Conservation (phyloP, 495 filamentous ascomycete genomes). For the Halenospora varia region DNA sequence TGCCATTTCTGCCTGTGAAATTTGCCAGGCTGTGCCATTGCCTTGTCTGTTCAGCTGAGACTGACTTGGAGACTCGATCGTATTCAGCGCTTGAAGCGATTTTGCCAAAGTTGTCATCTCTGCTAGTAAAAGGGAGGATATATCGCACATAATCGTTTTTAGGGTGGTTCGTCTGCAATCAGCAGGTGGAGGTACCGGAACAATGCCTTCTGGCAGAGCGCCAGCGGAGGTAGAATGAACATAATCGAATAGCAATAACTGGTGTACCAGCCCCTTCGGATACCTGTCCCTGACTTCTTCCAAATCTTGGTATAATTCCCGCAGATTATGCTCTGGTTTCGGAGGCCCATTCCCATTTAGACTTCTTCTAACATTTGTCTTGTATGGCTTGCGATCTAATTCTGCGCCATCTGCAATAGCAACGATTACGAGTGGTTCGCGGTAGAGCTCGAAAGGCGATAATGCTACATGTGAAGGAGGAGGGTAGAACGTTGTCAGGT, state of each 20-base stretch:
- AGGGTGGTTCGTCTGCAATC: conserved; percentile 80
- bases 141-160: conserved; percentile 91
- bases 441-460: conserved; percentile 79
- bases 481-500: conserved; percentile 75
- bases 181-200: conserved; percentile 68
- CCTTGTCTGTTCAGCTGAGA: conserved; percentile 28
- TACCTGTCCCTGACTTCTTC: conserved; percentile 67
- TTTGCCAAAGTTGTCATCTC: conserved; percentile 86
- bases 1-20: conserved; percentile 31
- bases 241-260: conserved; percentile 76
- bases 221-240: conserved; percentile 38
- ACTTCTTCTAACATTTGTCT: conserved; percentile 39
- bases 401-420: conserved; percentile 72
- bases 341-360: conserved; percentile 39
- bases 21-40: conserved; percentile 33
- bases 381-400: conserved; percentile 39
- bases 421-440: conserved; percentile 75
- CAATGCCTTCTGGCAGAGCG: conserved; percentile 55
- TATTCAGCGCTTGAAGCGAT: conserved; percentile 73
- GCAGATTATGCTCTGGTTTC: conserved; percentile 42
- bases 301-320: conserved; percentile 57
- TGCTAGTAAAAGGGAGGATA: conserved; percentile 76
- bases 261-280: conserved; percentile 71
- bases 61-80: conserved; percentile 70
- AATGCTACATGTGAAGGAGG: conserved; percentile 72